Base-by-base conservation (phyloP, 768 basidiomycete genomes). In the Cystobasidium tubakii region DNA sequence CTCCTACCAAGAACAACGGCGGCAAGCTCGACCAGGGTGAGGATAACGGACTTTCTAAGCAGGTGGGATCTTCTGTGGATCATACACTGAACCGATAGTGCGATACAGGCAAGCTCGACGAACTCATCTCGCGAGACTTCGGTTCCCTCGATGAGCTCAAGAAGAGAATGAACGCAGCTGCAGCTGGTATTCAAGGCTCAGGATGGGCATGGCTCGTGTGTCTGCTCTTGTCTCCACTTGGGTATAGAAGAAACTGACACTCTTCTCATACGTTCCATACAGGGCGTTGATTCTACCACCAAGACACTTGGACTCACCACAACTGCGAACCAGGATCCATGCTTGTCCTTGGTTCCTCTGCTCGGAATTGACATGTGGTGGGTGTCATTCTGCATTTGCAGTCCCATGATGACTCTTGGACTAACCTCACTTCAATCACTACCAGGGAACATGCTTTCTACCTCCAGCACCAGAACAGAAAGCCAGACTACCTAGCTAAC, bases 291-390 rank as follows among this genome's bases (percentile, higher is more conserved):
- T 55, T 50, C 74, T 9, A 42, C 10, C 57, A 71, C 74, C 36
- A 75, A 75, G 57, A 46, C 36, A 29, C 53, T 75, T 10, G 73
- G 31, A 21, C 54, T 75, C 34, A 27, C 74, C 19, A 75, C 95
- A 25, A 99, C 96, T 15, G 83, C 92, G 7, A 98, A 99, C 84
- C 96, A 99, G 83, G 96, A 99, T 81, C 96, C 96, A 65, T 77
- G 84, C 33, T 77, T 79, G 90, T 90, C 88, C 1, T 90, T 93
- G 82, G 85, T 86, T 21, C 93, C 95, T 23, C 88, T 99, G 80
- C 87, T 99, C 80, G 96, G 96, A 39, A 88, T 98, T 76, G 95
- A 99, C 82, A 89, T 98, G 79, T 98, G 95, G 95, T 91, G 93
- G 82, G 92, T 94, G 81, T 88, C 89, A 19, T 90, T 88, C 13